Evolutionary conservation across 495 filamentous ascomycete species (phyloP).

Genomic region (Endocarpon pusillum): DNA sequence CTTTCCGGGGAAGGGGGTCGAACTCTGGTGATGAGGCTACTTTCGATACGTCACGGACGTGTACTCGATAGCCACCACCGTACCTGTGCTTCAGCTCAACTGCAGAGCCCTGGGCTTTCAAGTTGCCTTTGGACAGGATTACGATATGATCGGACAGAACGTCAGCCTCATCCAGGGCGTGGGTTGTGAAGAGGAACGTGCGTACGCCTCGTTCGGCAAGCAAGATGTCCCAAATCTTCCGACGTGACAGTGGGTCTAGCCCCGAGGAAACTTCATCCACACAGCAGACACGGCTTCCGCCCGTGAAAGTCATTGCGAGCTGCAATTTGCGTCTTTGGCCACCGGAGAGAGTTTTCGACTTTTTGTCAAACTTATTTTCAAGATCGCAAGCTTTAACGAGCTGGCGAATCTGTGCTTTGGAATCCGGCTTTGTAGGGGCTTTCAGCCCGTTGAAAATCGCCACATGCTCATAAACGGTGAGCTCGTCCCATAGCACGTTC

Average conservation of each 20-base stretch:
- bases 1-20: slow-evolving; percentile 35
- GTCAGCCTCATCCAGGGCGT: slow-evolving; percentile 68
- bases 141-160: slow-evolving; percentile 61
- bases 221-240: slow-evolving; percentile 84
- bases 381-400: slow-evolving; percentile 56
- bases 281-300: slow-evolving; percentile 68
- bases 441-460: slow-evolving; percentile 65
- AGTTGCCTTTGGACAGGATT: slow-evolving; percentile 53
- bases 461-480: slow-evolving; percentile 72
- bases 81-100: slow-evolving; percentile 55
- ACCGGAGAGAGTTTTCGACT: slow-evolving; percentile 56
- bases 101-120: slow-evolving; percentile 57
- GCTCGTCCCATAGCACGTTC: slow-evolving; percentile 74
- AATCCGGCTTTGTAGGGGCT: slow-evolving; percentile 31
- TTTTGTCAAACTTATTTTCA: slow-evolving; percentile 44
- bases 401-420: slow-evolving; percentile 33
- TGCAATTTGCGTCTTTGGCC: slow-evolving; percentile 87
- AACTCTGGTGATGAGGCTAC: slow-evolving; percentile 20
- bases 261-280: slow-evolving; percentile 78
- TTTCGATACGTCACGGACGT: slow-evolving; percentile 38
- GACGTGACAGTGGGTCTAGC: slow-evolving; percentile 59
- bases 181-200: slow-evolving; percentile 72
- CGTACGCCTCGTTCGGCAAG: slow-evolving; percentile 58
- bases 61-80: slow-evolving; percentile 61
- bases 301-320: slow-evolving; percentile 83